Percentiles rank a stretch among this genome's conserved stretches.
These are phyloP conservation scores for Botrytis deweyae DNA, from an alignment of 2,329 filamentous ascomycete species.

Conservation along the genomic window DNA sequence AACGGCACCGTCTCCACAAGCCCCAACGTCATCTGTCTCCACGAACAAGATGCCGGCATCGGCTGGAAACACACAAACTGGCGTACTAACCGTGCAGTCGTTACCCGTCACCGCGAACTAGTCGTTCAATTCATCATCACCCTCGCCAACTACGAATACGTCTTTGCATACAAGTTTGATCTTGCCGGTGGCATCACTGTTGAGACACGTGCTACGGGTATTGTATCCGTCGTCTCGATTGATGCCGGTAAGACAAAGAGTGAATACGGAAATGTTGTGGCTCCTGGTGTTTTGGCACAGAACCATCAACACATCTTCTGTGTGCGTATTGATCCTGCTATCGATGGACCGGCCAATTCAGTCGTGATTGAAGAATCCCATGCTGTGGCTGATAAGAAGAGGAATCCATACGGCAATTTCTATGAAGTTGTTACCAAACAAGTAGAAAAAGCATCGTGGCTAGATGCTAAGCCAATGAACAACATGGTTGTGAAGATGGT, in stretches of 20 bases:
- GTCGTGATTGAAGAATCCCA: conserved; percentile 55
- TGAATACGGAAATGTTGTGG: conserved; percentile 60
- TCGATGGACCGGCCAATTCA: conserved; percentile 55
- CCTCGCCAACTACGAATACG: conserved; percentile 69
- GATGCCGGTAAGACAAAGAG: conserved; percentile 50
- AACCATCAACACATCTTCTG: conserved; percentile 62
- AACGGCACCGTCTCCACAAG: conserved; percentile 54
- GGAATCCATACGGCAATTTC: conserved; percentile 54
- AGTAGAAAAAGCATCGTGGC: conserved; percentile 43
- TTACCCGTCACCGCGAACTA: conserved; percentile 60
- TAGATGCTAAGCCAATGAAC: conserved; percentile 47
- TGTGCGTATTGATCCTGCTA: conserved; percentile 54
- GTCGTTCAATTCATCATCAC: conserved; percentile 69
- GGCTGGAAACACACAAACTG: conserved; percentile 72
- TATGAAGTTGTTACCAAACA: conserved; percentile 48
- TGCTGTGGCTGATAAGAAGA: conserved; percentile 44
- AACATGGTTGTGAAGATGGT: conserved; percentile 82
- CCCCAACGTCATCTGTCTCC: conserved; percentile 64
- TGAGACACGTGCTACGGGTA: conserved; percentile 65
- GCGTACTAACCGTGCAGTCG: conserved; percentile 60
- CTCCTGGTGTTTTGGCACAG: conserved; percentile 56
- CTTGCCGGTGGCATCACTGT: conserved; percentile 60
- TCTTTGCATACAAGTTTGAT: conserved; percentile 64
- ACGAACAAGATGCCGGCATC: conserved; percentile 69
- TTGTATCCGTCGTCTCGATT: conserved; percentile 56